A percentile compares a stretch with the other conserved stretches of the same genome.
Conservation (phyloP, 176 grass and related monocot species). For the Poa pratensis region DNA sequence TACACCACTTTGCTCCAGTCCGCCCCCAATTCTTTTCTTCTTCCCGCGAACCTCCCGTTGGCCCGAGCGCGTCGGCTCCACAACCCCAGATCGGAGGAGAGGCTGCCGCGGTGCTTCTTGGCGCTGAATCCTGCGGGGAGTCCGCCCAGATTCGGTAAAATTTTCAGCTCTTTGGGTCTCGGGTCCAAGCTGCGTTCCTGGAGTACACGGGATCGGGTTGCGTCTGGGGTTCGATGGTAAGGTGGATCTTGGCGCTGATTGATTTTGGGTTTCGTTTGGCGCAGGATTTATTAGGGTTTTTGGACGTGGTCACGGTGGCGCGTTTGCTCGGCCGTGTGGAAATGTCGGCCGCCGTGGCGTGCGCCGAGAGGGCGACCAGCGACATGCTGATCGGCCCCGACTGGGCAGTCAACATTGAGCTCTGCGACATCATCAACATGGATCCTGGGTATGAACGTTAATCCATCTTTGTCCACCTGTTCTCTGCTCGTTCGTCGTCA, state of each 20-base stretch:
- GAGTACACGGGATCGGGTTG: not conserved
- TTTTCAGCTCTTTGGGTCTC: not conserved
- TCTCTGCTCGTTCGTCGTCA: not conserved
- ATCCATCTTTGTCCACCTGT: not conserved
- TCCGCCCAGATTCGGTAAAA: slow-evolving; percentile 46
- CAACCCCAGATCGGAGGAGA: slow-evolving; percentile 9
- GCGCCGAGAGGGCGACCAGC: slow-evolving; percentile 88
- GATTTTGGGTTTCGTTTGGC: not conserved
- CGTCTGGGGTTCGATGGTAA: not conserved
- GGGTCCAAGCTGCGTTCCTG: slow-evolving; percentile 1
- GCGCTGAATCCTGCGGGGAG: slow-evolving; percentile 30
- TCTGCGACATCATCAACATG: slow-evolving; percentile 98
- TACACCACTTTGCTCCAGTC: slow-evolving; percentile 19
- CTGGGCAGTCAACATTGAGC: slow-evolving; percentile 97
- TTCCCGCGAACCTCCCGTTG: not conserved
- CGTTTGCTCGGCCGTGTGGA: slow-evolving; percentile 4
- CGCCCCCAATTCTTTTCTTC: not conserved
- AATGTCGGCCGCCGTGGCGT: slow-evolving; percentile 64
- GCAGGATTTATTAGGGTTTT: slow-evolving; percentile 59
- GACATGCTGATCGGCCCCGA: slow-evolving; percentile 94
- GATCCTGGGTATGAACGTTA: slow-evolving; percentile 68
- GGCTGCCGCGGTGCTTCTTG: not conserved
- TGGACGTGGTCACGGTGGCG: not conserved
- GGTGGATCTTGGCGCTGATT: slow-evolving; percentile 46
- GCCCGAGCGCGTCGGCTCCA: not conserved